Conservation (phyloP, 2,329 filamentous ascomycete species). For the Xylaria multiplex region DNA sequence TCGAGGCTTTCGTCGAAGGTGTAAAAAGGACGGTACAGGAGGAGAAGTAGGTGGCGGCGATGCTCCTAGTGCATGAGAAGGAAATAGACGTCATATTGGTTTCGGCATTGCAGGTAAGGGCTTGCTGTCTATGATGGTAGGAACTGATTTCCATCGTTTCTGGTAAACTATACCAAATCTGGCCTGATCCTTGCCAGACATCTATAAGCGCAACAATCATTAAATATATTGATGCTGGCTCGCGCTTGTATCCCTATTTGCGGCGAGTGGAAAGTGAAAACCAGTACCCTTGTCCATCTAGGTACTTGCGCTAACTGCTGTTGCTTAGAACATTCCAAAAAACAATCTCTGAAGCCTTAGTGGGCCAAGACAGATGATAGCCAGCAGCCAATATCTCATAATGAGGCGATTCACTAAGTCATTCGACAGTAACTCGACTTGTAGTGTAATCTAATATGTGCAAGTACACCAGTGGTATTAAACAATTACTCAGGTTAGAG, state of each 20-base stretch:
- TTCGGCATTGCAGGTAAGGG: background rate
- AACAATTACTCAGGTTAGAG: constrained; percentile 35
- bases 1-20: constrained; percentile 91
- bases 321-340: no score
- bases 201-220: background rate
- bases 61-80: background rate
- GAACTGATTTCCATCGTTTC: background rate
- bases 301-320: no score
- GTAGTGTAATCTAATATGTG: constrained; percentile 7
- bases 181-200: background rate
- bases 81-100: background rate
- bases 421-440: background rate
- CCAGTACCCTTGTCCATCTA: background rate
- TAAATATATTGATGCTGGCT: background rate
- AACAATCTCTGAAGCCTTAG: no score
- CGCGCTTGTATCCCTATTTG: background rate
- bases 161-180: background rate
- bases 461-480: constrained; percentile 44
- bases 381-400: background rate
- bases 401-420: background rate
- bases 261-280: background rate
- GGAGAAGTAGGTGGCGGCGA: constrained; percentile 47
- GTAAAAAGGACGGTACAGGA: constrained; percentile 82
- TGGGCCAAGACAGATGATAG: background rate
- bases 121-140: background rate